Conservation (phyloP, 345 rosid species). For the Populus nigra region DNA sequence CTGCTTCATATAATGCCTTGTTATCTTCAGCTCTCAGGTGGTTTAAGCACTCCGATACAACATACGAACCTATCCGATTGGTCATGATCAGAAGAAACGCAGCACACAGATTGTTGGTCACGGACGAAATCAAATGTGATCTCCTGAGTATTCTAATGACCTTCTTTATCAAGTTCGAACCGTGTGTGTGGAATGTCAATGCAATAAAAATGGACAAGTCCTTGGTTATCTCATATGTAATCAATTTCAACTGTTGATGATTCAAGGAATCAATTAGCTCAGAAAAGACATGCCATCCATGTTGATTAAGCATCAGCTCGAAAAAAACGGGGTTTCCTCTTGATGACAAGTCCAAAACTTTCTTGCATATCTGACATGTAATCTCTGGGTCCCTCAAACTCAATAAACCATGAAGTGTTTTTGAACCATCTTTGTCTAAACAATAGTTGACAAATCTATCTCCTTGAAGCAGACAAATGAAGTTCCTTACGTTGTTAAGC, state of each 20-base stretch:
- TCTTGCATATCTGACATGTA: neutral
- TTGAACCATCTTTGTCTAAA: slow-evolving; percentile 4
- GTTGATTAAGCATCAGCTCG: slow-evolving; percentile 14
- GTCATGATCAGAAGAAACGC: slow-evolving; percentile 8
- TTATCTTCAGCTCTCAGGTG: neutral
- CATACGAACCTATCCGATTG: slow-evolving; percentile 3
- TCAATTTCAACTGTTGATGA: neutral
- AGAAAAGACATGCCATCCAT: slow-evolving; percentile 17
- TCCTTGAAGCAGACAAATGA: neutral
- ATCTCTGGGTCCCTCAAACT: neutral
- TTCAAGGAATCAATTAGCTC: slow-evolving; percentile 23
- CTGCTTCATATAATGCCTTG: slow-evolving; percentile 6
- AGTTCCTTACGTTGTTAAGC: neutral
- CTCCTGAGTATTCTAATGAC: slow-evolving; percentile 12
- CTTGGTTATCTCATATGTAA: neutral
- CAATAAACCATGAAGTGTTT: slow-evolving; percentile 2
- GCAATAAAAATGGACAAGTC: neutral
- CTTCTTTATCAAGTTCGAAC: slow-evolving; percentile 19
- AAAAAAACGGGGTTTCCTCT: neutral
- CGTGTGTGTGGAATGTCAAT: neutral
- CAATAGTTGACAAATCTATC: too few species aligned
- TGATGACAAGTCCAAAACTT: neutral
- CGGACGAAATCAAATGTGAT: neutral
- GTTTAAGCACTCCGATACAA: slow-evolving; percentile 13
- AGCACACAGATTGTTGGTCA: neutral